Percentiles rank a stretch among this genome's conserved stretches.
These are phyloP conservation scores for Schrenkiella parvula DNA, from an alignment of 345 rosid species.

Conservation along the genomic window DNA sequence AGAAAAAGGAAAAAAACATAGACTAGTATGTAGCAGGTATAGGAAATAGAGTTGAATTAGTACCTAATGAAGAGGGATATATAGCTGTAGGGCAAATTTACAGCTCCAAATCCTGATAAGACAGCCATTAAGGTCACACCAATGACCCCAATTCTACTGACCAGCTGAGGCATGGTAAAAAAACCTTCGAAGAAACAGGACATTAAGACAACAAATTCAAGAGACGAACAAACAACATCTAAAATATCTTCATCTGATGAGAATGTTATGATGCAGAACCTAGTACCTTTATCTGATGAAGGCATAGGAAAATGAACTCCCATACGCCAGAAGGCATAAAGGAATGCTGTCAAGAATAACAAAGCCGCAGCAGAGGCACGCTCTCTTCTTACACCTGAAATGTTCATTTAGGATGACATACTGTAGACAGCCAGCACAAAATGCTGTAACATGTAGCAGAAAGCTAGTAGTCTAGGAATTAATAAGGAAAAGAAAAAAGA, in stretches of 20 bases:
- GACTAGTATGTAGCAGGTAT: background rate
- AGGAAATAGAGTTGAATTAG: background rate
- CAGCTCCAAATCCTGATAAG: constrained; percentile 96
- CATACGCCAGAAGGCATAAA: constrained; percentile 99
- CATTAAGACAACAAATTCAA: constrained; percentile 4
- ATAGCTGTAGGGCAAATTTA: constrained; percentile 96
- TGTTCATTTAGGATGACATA: background rate
- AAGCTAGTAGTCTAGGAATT: background rate
- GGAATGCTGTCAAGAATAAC: constrained; percentile 78
- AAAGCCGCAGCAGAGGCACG: constrained; percentile 89
- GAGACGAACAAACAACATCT: background rate
- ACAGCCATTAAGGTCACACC: constrained; percentile 98
- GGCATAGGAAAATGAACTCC: constrained; percentile 99
- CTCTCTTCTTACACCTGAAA: constrained; percentile 81
- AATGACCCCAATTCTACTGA: constrained; percentile 95
- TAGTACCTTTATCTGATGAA: constrained; percentile 76
- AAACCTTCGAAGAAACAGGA: constrained; percentile 52
- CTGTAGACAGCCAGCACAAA: background rate
- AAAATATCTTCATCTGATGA: background rate
- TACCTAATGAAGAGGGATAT: constrained; percentile 96
- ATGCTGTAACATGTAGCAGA: background rate
- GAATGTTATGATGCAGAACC: background rate
- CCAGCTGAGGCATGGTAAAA: constrained; percentile 90
- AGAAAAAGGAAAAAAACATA: background rate
- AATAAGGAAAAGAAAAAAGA: background rate